Evolutionary conservation across 805 yeast species (phyloP).

Genomic region (Candida yuanshanica): DNA sequence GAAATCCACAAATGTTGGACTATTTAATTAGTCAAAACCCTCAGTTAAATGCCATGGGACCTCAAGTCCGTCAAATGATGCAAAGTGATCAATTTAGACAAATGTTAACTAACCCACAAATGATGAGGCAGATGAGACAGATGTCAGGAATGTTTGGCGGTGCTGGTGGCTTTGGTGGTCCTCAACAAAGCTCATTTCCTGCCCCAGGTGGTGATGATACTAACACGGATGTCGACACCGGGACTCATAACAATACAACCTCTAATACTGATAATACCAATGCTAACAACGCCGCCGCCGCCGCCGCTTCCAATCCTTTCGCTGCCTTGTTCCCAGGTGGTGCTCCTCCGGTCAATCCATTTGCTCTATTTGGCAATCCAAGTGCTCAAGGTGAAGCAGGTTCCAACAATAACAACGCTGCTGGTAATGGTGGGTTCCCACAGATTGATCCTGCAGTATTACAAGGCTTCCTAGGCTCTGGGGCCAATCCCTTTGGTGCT

Average conservation of each 20-base stretch:
- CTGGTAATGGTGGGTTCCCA: constrained; percentile 28
- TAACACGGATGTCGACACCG: too few relatives aligned
- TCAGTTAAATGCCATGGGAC: constrained; percentile 80
- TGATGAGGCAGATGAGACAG: constrained; percentile 76
- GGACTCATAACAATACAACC: constrained; percentile 20
- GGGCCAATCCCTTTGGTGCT: constrained; percentile 5
- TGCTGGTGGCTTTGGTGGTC: constrained; percentile 23
- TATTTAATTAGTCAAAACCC: constrained; percentile 78
- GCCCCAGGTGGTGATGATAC: constrained; percentile 40
- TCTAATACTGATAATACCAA: constrained; percentile 25
- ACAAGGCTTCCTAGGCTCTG: constrained; percentile 41
- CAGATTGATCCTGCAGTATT: constrained; percentile 44
- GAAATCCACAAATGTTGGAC: constrained; percentile 86
- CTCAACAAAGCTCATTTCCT: constrained; percentile 33
- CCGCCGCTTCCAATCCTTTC: constrained; percentile 12
- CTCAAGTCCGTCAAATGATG: constrained; percentile 79
- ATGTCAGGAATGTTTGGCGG: constrained; percentile 49
- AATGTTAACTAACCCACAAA: constrained; percentile 77
- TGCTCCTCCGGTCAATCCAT: constrained; percentile 35
- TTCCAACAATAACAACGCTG: constrained; percentile 4
- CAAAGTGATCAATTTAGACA: constrained; percentile 80
- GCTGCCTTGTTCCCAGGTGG: constrained; percentile 4
- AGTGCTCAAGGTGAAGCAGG: constrained; percentile 22
- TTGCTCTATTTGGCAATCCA: constrained; percentile 28
- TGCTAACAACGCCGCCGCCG: constrained; percentile 11